These are phyloP conservation scores for Pichia cactophila DNA, from an alignment of 1,139 yeast species.

Conservation along the genomic window DNA sequence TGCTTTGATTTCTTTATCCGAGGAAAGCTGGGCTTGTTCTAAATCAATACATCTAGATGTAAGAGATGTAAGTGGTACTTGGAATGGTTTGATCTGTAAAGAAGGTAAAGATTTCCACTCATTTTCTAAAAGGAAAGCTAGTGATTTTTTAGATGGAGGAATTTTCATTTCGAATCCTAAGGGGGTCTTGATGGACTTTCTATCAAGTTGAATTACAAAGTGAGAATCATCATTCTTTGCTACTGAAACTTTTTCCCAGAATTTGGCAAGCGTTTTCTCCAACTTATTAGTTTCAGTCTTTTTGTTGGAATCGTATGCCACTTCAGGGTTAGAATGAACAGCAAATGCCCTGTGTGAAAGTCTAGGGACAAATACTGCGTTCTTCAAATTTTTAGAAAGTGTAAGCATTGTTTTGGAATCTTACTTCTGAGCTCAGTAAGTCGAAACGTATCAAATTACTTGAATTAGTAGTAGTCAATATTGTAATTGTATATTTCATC, in stretches of 20 bases:
- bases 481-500: too few relatives aligned
- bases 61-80: conserved; percentile 80
- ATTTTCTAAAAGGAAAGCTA: conserved; percentile 72
- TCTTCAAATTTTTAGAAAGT: background rate
- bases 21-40: conserved; percentile 29
- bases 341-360: conserved; percentile 3
- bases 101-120: conserved; percentile 82
- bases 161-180: conserved; percentile 63
- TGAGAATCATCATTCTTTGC: conserved; percentile 19
- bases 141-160: conserved; percentile 49
- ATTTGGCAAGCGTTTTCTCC: conserved; percentile 62
- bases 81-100: conserved; percentile 66
- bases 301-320: conserved; percentile 43
- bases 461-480: too few relatives aligned
- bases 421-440: too few relatives aligned
- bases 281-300: conserved; percentile 62
- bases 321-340: conserved; percentile 6
- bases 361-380: background rate
- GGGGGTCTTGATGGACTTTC: conserved; percentile 77
- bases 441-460: too few relatives aligned
- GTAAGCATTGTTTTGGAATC: background rate
- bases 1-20: conserved; percentile 42
- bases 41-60: conserved; percentile 82
- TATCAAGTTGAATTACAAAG: conserved; percentile 51
- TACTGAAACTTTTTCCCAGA: conserved; percentile 77